Percentiles rank a stretch among this genome's conserved stretches.
phyloP scores from a whole-genome alignment of 2,329 filamentous ascomycete genomes.

The Plectosphaerella plurivora region DNA sequence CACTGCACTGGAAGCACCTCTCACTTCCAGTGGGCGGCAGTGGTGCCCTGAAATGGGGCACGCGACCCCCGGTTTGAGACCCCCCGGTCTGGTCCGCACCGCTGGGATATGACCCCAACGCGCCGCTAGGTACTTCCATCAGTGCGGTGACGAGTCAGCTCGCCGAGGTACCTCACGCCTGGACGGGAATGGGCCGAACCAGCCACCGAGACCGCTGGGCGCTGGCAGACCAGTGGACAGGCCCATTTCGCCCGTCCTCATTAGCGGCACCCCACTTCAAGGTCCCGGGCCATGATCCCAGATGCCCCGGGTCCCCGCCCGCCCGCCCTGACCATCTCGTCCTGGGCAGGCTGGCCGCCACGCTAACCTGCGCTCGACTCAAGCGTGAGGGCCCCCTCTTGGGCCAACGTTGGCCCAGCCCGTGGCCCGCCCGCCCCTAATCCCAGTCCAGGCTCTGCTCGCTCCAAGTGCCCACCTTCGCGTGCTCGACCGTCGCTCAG shows the following conservation, averaged over 20 bases:
- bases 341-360: no score
- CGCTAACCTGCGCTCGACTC: neutral
- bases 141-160: no score
- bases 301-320: neutral
- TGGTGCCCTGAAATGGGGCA: no score
- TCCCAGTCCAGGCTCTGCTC: neutral
- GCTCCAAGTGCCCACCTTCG: neutral
- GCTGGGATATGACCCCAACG: no score
- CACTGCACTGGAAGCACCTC: no score
- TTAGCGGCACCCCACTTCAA: neutral
- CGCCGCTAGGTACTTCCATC: no score
- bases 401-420: no score
- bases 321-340: neutral
- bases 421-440: neutral
- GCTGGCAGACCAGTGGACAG: no score
- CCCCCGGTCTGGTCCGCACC: no score
- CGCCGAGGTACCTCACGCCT: neutral
- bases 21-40: no score
- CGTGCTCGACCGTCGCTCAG: neutral
- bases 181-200: neutral
- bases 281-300: neutral
- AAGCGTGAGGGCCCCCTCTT: neutral
- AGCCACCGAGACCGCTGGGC: neutral
- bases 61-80: no score
- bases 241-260: neutral